phyloP scores from a whole-genome alignment of 768 basidiomycete genomes.

The Cubamyces lactineus region DNA sequence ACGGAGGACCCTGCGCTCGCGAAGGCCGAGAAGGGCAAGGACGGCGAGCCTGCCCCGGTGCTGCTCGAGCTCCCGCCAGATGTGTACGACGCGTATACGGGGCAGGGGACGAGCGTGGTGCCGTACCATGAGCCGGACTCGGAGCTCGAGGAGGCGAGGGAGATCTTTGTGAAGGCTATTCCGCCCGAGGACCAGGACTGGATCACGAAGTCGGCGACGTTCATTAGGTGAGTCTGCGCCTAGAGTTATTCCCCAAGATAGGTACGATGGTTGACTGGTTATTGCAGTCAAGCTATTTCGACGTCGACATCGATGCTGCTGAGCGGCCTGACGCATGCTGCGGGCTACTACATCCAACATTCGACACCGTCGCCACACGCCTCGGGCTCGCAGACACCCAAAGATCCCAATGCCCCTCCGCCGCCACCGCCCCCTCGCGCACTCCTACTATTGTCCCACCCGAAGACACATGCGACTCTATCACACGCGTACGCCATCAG shows the following conservation, averaged over 20 bases:
- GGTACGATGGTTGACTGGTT: neutral
- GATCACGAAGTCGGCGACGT: slow-evolving; percentile 60
- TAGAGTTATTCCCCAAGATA: neutral
- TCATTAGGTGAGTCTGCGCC: slow-evolving; percentile 55
- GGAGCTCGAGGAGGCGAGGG: slow-evolving; percentile 40
- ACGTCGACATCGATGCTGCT: slow-evolving; percentile 64
- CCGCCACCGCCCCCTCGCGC: slow-evolving; percentile 35
- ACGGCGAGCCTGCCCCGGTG: slow-evolving; percentile 48
- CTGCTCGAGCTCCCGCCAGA: slow-evolving; percentile 69
- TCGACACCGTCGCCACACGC: slow-evolving; percentile 54
- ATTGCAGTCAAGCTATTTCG: slow-evolving; percentile 70
- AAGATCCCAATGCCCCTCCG: slow-evolving; percentile 25
- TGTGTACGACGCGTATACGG: slow-evolving; percentile 36
- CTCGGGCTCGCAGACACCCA: slow-evolving; percentile 29
- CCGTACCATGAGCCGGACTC: slow-evolving; percentile 17
- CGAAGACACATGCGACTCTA: slow-evolving; percentile 59
- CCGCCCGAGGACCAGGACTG: slow-evolving; percentile 72
- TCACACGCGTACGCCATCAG: slow-evolving; percentile 64
- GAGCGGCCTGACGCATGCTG: slow-evolving; percentile 62
- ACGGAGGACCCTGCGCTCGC: slow-evolving; percentile 60
- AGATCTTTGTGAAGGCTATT: slow-evolving; percentile 62
- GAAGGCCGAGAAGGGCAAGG: slow-evolving; percentile 40
- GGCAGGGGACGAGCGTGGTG: slow-evolving; percentile 22
- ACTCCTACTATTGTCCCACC: slow-evolving; percentile 47
- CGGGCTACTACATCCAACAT: slow-evolving; percentile 62